These are phyloP conservation scores for Chytriomyces hyalinus DNA, from an alignment of 192 early-diverging fungal genomes.

Conservation along the genomic window DNA sequence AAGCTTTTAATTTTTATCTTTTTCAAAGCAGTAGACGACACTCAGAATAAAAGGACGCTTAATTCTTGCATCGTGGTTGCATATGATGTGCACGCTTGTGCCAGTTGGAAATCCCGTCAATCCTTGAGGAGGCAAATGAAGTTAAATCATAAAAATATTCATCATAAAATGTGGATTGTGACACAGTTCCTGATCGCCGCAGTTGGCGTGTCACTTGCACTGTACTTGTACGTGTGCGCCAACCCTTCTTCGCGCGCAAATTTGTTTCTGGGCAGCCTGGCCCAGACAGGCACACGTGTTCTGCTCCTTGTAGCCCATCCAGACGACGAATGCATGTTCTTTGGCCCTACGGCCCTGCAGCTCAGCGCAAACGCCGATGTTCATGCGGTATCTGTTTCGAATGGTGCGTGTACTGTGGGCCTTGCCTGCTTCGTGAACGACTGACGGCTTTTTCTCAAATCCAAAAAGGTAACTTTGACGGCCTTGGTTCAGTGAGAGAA, in stretches of 20 bases:
- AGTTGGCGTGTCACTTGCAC: not conserved
- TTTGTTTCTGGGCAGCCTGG: not conserved
- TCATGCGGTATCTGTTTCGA: slow-evolving; percentile 82
- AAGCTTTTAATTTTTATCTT: too few species aligned
- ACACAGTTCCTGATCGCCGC: not conserved
- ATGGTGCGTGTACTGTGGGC: slow-evolving; percentile 61
- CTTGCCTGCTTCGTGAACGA: slow-evolving; percentile 10
- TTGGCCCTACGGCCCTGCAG: slow-evolving; percentile 76
- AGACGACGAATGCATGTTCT: slow-evolving; percentile 99
- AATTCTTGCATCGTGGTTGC: too few species aligned
- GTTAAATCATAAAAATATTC: not conserved
- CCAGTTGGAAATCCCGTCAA: too few species aligned
- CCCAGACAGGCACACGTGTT: not conserved
- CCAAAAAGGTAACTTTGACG: slow-evolving; percentile 69
- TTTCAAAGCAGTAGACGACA: too few species aligned
- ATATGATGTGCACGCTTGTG: too few species aligned
- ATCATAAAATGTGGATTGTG: not conserved
- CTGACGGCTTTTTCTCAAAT: not conserved
- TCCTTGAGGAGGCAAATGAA: too few species aligned
- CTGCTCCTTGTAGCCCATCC: slow-evolving; percentile 59
- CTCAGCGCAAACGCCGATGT: slow-evolving; percentile 65
- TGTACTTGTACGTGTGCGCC: not conserved
- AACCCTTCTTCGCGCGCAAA: not conserved
- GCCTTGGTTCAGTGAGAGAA: slow-evolving; percentile 63
- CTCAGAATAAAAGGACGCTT: too few species aligned